Evolutionary conservation across 495 filamentous ascomycete genomes (phyloP).

Genomic region (Oleoguttula mirabilis): DNA sequence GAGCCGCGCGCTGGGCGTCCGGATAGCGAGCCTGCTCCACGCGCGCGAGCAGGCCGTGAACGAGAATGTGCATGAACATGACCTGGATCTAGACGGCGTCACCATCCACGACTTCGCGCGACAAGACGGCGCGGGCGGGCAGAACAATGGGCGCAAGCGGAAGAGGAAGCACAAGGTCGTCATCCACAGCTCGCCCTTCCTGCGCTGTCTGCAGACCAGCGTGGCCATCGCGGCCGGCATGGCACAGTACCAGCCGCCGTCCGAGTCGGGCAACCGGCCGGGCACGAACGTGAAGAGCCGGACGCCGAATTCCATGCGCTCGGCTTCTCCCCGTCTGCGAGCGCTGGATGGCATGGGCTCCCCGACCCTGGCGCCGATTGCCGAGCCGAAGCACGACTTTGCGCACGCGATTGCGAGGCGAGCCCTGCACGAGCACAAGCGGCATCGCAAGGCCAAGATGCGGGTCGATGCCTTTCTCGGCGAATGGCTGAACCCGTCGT

Average conservation of each 20-base stretch:
- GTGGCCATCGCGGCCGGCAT: conserved; percentile 83
- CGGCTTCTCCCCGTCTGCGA: conserved; percentile 17
- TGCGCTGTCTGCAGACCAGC: conserved; percentile 87
- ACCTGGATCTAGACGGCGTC: conserved; percentile 2
- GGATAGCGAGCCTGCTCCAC: conserved; percentile 63
- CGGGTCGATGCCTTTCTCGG: conserved; percentile 87
- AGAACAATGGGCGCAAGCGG: conserved; percentile 15
- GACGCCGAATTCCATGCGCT: conserved; percentile 5
- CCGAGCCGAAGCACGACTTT: conserved; percentile 16
- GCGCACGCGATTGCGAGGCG: conserved; percentile 10
- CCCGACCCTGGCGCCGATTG: conserved; percentile 14
- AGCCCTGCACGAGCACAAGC: conserved; percentile 10
- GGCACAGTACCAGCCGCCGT: conserved; percentile 46
- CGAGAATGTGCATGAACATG: background rate
- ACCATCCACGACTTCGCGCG: conserved; percentile 17
- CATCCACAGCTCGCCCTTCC: conserved; percentile 83
- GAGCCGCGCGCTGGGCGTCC: conserved; percentile 60
- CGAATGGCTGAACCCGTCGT: conserved; percentile 88
- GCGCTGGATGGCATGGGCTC: conserved; percentile 8
- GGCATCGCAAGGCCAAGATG: conserved; percentile 44
- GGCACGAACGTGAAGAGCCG: background rate
- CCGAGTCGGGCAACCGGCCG: conserved; percentile 4
- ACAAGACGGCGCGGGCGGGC: background rate
- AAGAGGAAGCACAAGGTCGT: conserved; percentile 61
- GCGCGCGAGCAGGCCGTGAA: conserved; percentile 29